Conservation (phyloP, 2,329 filamentous ascomycete genomes). For the Leptosphaerulina australis region DNA sequence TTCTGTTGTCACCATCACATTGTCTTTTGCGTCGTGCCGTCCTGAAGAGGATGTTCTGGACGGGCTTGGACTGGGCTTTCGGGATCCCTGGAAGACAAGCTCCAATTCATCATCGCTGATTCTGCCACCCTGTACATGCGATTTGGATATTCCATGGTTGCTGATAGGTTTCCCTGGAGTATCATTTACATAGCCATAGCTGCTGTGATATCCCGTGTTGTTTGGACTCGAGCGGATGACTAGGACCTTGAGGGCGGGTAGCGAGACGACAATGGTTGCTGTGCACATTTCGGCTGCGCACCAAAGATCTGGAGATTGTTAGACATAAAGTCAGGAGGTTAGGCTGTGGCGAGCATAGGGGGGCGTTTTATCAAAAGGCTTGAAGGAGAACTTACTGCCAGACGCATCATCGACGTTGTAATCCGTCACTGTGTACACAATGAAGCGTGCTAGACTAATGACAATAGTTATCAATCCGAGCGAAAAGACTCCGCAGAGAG, state of each 20-base stretch:
- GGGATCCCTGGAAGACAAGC: slow-evolving; percentile 23
- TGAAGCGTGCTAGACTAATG: slow-evolving; percentile 31
- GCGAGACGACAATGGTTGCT: slow-evolving; percentile 28
- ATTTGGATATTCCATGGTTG: slow-evolving; percentile 4
- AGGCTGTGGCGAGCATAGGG: too few relatives aligned
- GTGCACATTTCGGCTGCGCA: slow-evolving; percentile 34
- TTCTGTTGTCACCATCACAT: slow-evolving; percentile 24
- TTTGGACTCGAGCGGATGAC: slow-evolving; percentile 17
- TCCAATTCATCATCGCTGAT: slow-evolving; percentile 28
- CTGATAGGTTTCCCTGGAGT: slow-evolving; percentile 4
- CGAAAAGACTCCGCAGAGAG: slow-evolving; percentile 30
- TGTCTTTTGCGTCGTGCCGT: slow-evolving; percentile 20
- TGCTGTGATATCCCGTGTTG: slow-evolving; percentile 21
- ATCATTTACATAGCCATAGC: slow-evolving; percentile 19
- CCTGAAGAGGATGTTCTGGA: slow-evolving; percentile 8
- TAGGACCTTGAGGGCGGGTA: slow-evolving; percentile 28
- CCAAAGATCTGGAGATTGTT: slow-evolving; percentile 22
- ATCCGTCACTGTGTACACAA: slow-evolving; percentile 25
- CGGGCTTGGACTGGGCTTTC: slow-evolving; percentile 12
- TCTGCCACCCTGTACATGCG: slow-evolving; percentile 15
- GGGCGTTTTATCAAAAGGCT: neutral
- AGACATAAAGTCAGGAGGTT: neutral
- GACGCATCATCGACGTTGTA: slow-evolving; percentile 26
- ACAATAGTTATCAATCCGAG: slow-evolving; percentile 29
- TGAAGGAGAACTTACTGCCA: slow-evolving; percentile 21